A percentile compares a stretch with the other conserved stretches of the same genome.
phyloP scores from a whole-genome alignment of 2,329 filamentous ascomycete genomes.

The Pleoardoris graminearum region DNA sequence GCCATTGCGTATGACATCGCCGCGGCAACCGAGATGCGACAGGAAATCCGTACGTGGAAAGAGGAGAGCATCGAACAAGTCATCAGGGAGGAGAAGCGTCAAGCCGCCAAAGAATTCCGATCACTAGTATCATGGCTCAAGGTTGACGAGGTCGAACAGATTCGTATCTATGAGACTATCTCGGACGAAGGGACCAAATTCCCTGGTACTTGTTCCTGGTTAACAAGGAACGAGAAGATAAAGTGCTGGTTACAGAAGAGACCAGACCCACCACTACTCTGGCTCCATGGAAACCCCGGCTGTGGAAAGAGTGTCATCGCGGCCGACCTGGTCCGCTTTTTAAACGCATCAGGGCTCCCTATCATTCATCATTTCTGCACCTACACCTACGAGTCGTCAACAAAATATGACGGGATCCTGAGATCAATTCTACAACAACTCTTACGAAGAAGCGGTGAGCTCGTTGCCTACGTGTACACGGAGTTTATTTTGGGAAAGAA shows the following conservation, averaged over 20 bases:
- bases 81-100: slow-evolving; percentile 13
- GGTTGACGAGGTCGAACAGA: slow-evolving; percentile 17
- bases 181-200: slow-evolving; percentile 21
- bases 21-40: slow-evolving; percentile 18
- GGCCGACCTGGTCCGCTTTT: slow-evolving; percentile 13
- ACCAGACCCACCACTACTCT: slow-evolving; percentile 12
- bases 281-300: slow-evolving; percentile 27
- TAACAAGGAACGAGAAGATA: slow-evolving; percentile 15
- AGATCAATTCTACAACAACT: slow-evolving; percentile 28
- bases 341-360: background rate
- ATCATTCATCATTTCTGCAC: slow-evolving; percentile 28
- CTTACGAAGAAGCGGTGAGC: slow-evolving; percentile 18
- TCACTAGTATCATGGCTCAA: slow-evolving; percentile 29
- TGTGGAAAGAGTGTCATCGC: slow-evolving; percentile 19
- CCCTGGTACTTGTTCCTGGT: slow-evolving; percentile 29
- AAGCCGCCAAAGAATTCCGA: slow-evolving; percentile 10
- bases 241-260: slow-evolving; percentile 17
- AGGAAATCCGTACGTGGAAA: slow-evolving; percentile 10
- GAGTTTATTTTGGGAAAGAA: slow-evolving; percentile 24
- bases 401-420: slow-evolving; percentile 20
- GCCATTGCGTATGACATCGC: slow-evolving; percentile 30
- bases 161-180: slow-evolving; percentile 13
- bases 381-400: slow-evolving; percentile 14
- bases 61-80: slow-evolving; percentile 15
- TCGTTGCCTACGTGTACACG: slow-evolving; percentile 29